Percentiles rank a stretch among this genome's conserved stretches.
phyloP scores from a whole-genome alignment of 2,329 filamentous ascomycete genomes.

The Proliferodiscus dingleyae region DNA sequence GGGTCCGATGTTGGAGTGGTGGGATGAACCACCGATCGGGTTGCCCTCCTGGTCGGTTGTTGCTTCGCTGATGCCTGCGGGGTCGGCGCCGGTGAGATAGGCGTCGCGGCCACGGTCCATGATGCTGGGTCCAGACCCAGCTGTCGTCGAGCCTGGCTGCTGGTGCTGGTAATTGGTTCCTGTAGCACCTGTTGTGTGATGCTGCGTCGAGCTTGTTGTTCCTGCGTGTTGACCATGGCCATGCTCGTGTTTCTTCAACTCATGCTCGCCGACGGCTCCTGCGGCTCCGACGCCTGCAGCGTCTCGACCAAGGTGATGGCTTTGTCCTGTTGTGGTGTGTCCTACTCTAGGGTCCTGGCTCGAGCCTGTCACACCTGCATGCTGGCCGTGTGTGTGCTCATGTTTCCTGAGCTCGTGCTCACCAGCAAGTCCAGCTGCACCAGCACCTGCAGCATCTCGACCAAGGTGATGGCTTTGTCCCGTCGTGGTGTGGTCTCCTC shows the following conservation, averaged over 20 bases:
- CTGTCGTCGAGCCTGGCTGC: not conserved
- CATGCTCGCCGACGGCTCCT: not conserved
- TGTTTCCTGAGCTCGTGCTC: too few relatives aligned
- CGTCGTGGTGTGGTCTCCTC: too few relatives aligned
- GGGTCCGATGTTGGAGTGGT: not conserved
- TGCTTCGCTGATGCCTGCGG: not conserved
- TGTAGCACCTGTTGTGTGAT: not conserved
- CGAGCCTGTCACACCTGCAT: too few relatives aligned
- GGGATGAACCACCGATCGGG: not conserved
- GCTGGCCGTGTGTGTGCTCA: too few relatives aligned
- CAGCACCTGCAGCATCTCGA: too few relatives aligned
- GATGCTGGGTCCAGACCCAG: not conserved
- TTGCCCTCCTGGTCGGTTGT: constrained; percentile 1
- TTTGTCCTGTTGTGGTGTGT: too few relatives aligned
- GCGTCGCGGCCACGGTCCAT: not conserved
- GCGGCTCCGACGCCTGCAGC: not conserved
- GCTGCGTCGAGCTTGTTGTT: not conserved
- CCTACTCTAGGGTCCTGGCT: too few relatives aligned
- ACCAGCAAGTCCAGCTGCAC: too few relatives aligned
- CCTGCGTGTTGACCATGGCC: constrained; percentile 2
- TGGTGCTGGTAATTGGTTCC: not conserved
- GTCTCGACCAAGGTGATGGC: too few relatives aligned
- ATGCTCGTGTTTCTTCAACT: not conserved
- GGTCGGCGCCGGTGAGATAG: not conserved
- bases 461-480: too few relatives aligned